Percentiles rank a stretch among this genome's conserved stretches.
These are phyloP conservation scores for Coemansia furcata DNA, from an alignment of 192 early-diverging fungal genomes.

Conservation along the genomic window DNA sequence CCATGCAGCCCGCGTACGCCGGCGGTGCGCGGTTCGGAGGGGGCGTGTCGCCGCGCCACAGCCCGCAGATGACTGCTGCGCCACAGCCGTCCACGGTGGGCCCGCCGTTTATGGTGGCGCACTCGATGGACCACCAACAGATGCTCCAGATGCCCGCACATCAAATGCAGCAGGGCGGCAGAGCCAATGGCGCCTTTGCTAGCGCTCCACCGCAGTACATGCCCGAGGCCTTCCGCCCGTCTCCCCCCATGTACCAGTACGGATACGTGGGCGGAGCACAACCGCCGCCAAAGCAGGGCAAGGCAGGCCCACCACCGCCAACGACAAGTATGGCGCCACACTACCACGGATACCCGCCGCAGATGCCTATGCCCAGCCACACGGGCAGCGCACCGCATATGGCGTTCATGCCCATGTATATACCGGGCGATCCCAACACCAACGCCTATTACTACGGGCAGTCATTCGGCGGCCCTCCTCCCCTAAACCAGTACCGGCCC, in stretches of 20 bases:
- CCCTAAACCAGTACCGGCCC: background rate
- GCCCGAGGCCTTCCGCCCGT: background rate
- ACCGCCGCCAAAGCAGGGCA: background rate
- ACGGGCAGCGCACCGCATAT: slow-evolving; percentile 7
- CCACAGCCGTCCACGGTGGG: background rate
- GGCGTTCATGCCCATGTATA: slow-evolving; percentile 25
- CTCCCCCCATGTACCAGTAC: background rate
- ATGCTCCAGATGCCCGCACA: background rate
- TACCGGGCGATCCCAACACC: background rate
- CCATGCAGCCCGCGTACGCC: slow-evolving; percentile 4
- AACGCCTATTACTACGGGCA: background rate
- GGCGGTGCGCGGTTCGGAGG: background rate
- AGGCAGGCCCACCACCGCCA: background rate
- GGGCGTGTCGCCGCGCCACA: slow-evolving; percentile 6
- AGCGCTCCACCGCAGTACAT: background rate
- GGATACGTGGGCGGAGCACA: background rate
- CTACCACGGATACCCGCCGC: slow-evolving; percentile 5
- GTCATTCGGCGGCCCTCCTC: background rate
- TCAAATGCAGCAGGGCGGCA: background rate
- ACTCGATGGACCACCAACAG: background rate
- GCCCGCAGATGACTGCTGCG: slow-evolving; percentile 7
- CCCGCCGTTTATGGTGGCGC: slow-evolving; percentile 7
- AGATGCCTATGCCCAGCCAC: background rate
- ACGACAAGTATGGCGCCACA: background rate
- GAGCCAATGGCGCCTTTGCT: background rate